Base-by-base conservation (phyloP, 192 early-diverging fungal species). In the Umbelopsis sp. region DNA sequence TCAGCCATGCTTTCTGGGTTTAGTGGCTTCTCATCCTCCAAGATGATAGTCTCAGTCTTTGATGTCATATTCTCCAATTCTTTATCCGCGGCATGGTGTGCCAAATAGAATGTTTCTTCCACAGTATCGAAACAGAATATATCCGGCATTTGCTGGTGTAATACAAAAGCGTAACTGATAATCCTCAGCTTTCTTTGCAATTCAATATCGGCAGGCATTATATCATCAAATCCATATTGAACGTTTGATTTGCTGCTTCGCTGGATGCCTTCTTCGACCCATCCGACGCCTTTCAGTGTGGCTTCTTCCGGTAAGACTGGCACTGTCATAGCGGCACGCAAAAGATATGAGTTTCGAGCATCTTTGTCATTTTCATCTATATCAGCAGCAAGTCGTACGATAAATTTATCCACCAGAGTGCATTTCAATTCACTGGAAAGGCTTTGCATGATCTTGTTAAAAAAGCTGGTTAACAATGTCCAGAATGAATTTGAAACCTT, bases 231-330 rank as follows among this genome's bases (percentile, higher is more conserved):
- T 0, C 33, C 23, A 16, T 35, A 18, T 18, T 35, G 15, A 0
- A 2, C 18, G 4, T 61, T 61, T 33, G 21, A 35, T 27, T 47
- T 72, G 37, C 44, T 37, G 2, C 45, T 27, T 25, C 25, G 35
- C 45, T 66, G 30, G 18, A 51, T 48, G 15, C 70, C 46, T 21
- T 73, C 72, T 45, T 79, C 78, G 8, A 85, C 45, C 84, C 84
- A 87, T 0, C 79, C 84, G 5, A 84, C 65, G 2, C 86, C 86
- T 33, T 81, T 78, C 45, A 87, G 49, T 41, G 84, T 79, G 49
- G 78, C 72, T 49, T 87, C 86, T 64, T 85, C 81, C 0, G 80
- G 78, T 35, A 85, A 68, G 7, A 72, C 66, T 21, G 86, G 86
- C 11, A 61, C 12, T 35, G 55, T 61, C 55, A 61, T 61, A 61